Evolutionary conservation across 805 yeast species (phyloP), one percentile per base, ranked within the genome.

Genomic region (Ogataea kodamae): DNA sequence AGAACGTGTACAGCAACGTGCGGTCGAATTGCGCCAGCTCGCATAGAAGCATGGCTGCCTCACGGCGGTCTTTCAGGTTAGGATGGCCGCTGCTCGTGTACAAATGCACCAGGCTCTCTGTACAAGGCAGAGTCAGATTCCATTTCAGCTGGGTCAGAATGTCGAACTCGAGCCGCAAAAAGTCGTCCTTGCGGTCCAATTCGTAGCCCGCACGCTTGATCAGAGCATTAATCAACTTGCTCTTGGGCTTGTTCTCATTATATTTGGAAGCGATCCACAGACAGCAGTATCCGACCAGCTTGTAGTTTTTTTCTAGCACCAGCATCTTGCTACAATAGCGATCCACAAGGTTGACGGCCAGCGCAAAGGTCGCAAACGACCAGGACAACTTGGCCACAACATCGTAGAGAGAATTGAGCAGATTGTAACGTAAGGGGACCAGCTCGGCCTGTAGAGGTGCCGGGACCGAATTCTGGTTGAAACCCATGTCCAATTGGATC

Each of bases 151-250:
- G 66, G 49, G 72, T 75, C 37, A 82, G 62, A 25, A 83, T 68
- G 47, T 78, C 80, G 38, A 77, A 67, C 54, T 83, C 94, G 76
- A 81, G 76, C 50, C 76, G 78, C 38, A 77, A 61, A 50, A 82
- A 58, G n/a, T 47, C 48, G 3, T 33, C 25, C 19, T 53, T 51
- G 3, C 45, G 29, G 18, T 42, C 45, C 9, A 45, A 30, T 6
- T 45, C 45, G 37, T 52, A 57, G 36, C 62, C 61, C 6, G 61
- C 55, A 25, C 59, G 39, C 28, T 47, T 51, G 26, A 56, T 33
- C 11, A 58, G 42, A 20, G 60, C 60, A 30, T 55, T 52, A 16
- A 50, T 30, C 10, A 58, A 37, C 37, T 57, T 56, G 23, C 78
- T 72, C 50, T 76, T 76, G 45, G 72, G 72, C 59, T 74, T 74